A percentile compares a stretch with the other conserved stretches of the same genome.
Conservation (phyloP, 2,329 filamentous ascomycete genomes). For the Alternaria ethzedia region DNA sequence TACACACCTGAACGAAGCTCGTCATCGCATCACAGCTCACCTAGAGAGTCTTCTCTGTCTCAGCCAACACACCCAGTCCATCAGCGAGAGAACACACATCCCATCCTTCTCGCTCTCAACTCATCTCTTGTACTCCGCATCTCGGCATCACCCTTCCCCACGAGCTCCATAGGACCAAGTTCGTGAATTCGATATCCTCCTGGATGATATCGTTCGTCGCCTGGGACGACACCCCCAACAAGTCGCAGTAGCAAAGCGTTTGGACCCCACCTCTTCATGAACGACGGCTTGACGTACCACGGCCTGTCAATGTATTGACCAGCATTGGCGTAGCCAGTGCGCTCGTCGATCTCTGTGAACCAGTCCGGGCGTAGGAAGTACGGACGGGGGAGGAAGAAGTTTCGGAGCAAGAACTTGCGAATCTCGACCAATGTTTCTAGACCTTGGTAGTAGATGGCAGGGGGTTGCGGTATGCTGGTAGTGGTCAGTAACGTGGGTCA, state of each 20-base stretch:
- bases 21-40: no score
- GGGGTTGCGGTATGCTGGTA: background rate
- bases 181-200: slow-evolving; percentile 64
- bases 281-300: slow-evolving; percentile 38
- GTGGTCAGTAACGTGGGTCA: background rate
- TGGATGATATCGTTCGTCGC: slow-evolving; percentile 61
- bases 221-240: slow-evolving; percentile 69
- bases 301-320: slow-evolving; percentile 31
- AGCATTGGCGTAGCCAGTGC: slow-evolving; percentile 37
- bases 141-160: slow-evolving; percentile 51
- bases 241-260: slow-evolving; percentile 49
- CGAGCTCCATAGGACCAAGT: slow-evolving; percentile 65
- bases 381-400: slow-evolving; percentile 66
- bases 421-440: slow-evolving; percentile 50
- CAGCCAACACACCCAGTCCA: no score
- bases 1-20: no score
- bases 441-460: background rate
- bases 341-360: slow-evolving; percentile 45
- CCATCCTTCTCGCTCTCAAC: background rate
- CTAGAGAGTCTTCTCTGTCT: no score
- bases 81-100: background rate
- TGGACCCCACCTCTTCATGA: slow-evolving; percentile 23
- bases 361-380: slow-evolving; percentile 51
- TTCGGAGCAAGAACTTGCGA: slow-evolving; percentile 62
- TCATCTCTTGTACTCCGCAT: background rate